Evolutionary conservation across 345 rosid genomes (phyloP).

Genomic region (Melaleuca alternifolia): DNA sequence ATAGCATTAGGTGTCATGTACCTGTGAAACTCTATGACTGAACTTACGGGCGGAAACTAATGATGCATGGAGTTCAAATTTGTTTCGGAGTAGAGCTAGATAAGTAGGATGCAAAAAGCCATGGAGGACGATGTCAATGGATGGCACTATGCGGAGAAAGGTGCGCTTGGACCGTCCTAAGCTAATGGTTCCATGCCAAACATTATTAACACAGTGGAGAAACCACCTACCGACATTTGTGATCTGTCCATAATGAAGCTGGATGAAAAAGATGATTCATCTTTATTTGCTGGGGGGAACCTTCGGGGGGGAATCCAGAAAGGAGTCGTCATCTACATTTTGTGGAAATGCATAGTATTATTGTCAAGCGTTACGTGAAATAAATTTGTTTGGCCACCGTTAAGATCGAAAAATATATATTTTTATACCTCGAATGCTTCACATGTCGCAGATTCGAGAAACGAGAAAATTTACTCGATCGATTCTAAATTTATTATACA

Average conservation of each 20-base stretch:
- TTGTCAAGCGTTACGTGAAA: not conserved
- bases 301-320: not conserved
- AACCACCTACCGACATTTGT: not conserved
- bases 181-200: not conserved
- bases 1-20: not conserved
- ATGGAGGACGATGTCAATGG: not conserved
- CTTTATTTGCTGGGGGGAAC: not conserved
- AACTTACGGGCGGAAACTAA: not conserved
- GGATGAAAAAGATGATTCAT: not conserved
- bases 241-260: not conserved
- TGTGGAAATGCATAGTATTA: not conserved
- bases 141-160: not conserved
- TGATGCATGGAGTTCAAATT: not conserved
- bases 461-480: not conserved
- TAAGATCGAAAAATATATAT: not conserved
- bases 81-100: not conserved
- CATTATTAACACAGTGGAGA: too few relatives aligned
- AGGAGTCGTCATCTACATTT: not conserved
- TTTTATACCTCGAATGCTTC: not conserved
- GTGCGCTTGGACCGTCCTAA: not conserved
- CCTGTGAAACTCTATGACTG: not conserved
- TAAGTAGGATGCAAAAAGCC: not conserved
- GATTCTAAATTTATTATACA: not conserved
- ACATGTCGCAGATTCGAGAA: not conserved
- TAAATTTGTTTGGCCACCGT: accelerated